Evolutionary conservation across 2,329 filamentous ascomycete genomes (phyloP).

Genomic region (Fusarium burgessii): DNA sequence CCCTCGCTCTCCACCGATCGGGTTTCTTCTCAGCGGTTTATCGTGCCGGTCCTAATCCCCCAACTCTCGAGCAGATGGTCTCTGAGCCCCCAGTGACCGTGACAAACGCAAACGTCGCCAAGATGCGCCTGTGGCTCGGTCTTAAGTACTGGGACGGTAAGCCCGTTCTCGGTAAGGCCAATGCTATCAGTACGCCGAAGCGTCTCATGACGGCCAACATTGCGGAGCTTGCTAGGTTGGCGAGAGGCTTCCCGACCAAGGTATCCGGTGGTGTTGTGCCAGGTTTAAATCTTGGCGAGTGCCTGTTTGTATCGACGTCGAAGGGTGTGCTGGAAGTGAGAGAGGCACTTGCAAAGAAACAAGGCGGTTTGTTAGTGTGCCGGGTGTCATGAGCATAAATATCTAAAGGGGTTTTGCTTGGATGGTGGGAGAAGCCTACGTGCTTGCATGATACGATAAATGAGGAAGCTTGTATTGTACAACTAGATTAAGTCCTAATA

Average conservation of each 20-base stretch:
- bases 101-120: slow-evolving; percentile 77
- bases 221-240: slow-evolving; percentile 71
- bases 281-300: slow-evolving; percentile 84
- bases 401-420: background rate
- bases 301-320: slow-evolving; percentile 82
- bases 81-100: slow-evolving; percentile 66
- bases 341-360: slow-evolving; percentile 82
- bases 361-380: slow-evolving; percentile 85
- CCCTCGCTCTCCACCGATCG: slow-evolving; percentile 81
- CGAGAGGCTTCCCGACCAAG: slow-evolving; percentile 72
- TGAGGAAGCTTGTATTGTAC: slow-evolving; percentile 45
- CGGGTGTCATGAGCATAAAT: slow-evolving; percentile 63
- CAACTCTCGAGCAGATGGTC: slow-evolving; percentile 59
- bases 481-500: slow-evolving; percentile 42
- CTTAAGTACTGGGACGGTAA: slow-evolving; percentile 90
- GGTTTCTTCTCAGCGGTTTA: slow-evolving; percentile 86
- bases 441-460: slow-evolving; percentile 40
- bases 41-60: slow-evolving; percentile 71
- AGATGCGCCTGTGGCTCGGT: slow-evolving; percentile 84
- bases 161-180: slow-evolving; percentile 78
- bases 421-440: slow-evolving; percentile 16
- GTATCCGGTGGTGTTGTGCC: slow-evolving; percentile 74
- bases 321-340: slow-evolving; percentile 82
- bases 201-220: slow-evolving; percentile 76
- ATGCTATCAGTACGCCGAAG: slow-evolving; percentile 78